Percentiles rank a stretch among this genome's conserved stretches.
These are phyloP conservation scores for Mortierella sp. DNA, from an alignment of 371 early-diverging fungal species.

Conservation along the genomic window DNA sequence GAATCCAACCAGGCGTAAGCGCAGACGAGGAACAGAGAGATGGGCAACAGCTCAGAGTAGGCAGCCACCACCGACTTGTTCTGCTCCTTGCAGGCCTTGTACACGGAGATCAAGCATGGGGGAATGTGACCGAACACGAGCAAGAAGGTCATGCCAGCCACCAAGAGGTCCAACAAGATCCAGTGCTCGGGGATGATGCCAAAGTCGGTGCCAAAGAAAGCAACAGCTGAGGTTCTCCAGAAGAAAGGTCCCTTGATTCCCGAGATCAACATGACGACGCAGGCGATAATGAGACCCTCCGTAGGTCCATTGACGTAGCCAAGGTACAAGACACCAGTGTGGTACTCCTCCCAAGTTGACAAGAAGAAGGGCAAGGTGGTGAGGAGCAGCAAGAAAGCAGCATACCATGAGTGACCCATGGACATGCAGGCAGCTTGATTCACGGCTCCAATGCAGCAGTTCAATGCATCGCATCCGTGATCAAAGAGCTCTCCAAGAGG, in stretches of 20 bases:
- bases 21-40: conserved; percentile 63
- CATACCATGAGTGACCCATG: conserved; percentile 78
- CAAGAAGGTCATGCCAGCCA: conserved; percentile 67
- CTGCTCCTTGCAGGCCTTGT: conserved; percentile 74
- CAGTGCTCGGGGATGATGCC: conserved; percentile 57
- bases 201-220: conserved; percentile 49
- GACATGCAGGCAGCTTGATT: conserved; percentile 87
- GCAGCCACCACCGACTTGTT: conserved; percentile 70
- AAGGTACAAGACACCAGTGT: conserved; percentile 92
- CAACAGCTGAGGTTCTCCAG: conserved; percentile 39
- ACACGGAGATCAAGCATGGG: conserved; percentile 71
- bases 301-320: conserved; percentile 96
- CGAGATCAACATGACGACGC: conserved; percentile 74
- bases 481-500: conserved; percentile 97
- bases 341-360: conserved; percentile 96
- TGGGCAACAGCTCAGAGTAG: conserved; percentile 72
- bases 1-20: conserved; percentile 77
- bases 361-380: conserved; percentile 89
- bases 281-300: conserved; percentile 90
- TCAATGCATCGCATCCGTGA: conserved; percentile 93
- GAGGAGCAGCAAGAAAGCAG: conserved; percentile 69
- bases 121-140: conserved; percentile 77
- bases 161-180: conserved; percentile 61
- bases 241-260: conserved; percentile 64
- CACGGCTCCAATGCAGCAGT: conserved; percentile 85